Evolutionary conservation across 768 basidiomycete species (phyloP).

Genomic region (Leccinum rimulosum): DNA sequence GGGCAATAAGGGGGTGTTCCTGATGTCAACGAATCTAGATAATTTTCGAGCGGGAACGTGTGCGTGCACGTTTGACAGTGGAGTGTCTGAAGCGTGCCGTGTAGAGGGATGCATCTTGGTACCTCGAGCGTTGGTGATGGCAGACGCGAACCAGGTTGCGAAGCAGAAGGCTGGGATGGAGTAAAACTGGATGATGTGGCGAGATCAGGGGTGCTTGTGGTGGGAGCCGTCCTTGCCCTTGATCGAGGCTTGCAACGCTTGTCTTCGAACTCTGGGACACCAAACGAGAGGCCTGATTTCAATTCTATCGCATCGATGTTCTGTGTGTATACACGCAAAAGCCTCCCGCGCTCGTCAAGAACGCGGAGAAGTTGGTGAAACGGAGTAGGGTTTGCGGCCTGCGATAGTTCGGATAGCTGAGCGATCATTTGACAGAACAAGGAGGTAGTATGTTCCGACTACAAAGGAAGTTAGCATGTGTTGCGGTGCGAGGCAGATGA

Average conservation of each 20-base stretch:
- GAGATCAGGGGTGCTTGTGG: constrained; percentile 14
- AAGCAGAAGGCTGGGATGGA: constrained; percentile 14
- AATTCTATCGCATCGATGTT: constrained; percentile 89
- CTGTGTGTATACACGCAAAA: constrained; percentile 89
- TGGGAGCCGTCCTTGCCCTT: constrained; percentile 38
- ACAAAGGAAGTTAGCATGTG: constrained; percentile 24
- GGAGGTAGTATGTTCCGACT: constrained; percentile 74
- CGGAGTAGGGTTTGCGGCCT: constrained; percentile 70
- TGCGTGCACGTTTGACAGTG: constrained; percentile 82
- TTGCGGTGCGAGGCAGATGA: constrained; percentile 1
- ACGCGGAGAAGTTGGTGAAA: constrained; percentile 76
- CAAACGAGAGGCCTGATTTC: constrained; percentile 84
- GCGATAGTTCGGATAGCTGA: constrained; percentile 69
- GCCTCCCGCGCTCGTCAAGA: constrained; percentile 71
- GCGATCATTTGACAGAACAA: constrained; percentile 91
- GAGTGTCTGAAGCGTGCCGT: constrained; percentile 78
- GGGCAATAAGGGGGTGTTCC: constrained; percentile 78
- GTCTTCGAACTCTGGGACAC: constrained; percentile 69
- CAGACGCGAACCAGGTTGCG: constrained; percentile 36
- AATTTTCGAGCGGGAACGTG: constrained; percentile 60
- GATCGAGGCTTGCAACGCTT: constrained; percentile 53
- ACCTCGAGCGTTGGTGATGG: constrained; percentile 54
- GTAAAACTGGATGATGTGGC: constrained; percentile 13
- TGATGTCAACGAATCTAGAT: constrained; percentile 55
- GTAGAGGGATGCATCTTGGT: constrained; percentile 85